Evolutionary conservation across 1,284 basidiomycete genomes (phyloP), one percentile per base, ranked within the genome.

Genomic region (Phaffia rhodozyma): DNA sequence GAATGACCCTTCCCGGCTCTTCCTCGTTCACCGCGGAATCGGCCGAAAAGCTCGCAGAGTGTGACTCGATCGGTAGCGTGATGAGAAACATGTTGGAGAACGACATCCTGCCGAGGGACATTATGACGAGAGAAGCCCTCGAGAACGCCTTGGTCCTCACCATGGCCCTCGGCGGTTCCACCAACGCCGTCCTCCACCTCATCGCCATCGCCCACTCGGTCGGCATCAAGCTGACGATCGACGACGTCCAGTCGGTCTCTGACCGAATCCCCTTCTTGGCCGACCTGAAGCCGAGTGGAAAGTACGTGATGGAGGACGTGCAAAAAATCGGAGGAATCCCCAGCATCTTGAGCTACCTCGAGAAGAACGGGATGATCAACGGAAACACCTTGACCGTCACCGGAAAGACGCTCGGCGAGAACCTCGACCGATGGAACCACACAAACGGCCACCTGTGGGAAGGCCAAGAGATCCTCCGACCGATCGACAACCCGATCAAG

Each of bases 301-400:
- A 87, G 78, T 97, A 93, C 76, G 86, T 89, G 71, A 97, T 97
- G 92, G 91, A 97, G 78, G 92, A 97, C 73, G 81, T 98, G 43
- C 89, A 97, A 80, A 84, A 82, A 69, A 85, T 91, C 68, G 92
- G 92, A 49, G 92, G 92, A 66, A 86, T 93, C 67, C 92, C 92
- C 0, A 71, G 75, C 58, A 78, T 82, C 63, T 77, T 81, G 58
- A 78, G 79, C 70, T 97, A 97, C 77, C 83, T 97, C 56, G 80
- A 94, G 68, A 88, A 91, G 70, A 79, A 91, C 56, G 81, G 87
- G 69, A 80, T 97, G 69, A 89, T 98, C 75, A 89, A 96, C 71
- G 92, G 93, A 58, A 83, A 81, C 70, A 88, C 89, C 70, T 78
- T 96, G 75, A 98, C 94, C 53, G 89, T 97, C 58, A 97, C 92